Percentiles rank a stretch among this genome's conserved stretches.
Conservation (phyloP, 2,329 filamentous ascomycete genomes). For the Aspergillus proliferans region DNA sequence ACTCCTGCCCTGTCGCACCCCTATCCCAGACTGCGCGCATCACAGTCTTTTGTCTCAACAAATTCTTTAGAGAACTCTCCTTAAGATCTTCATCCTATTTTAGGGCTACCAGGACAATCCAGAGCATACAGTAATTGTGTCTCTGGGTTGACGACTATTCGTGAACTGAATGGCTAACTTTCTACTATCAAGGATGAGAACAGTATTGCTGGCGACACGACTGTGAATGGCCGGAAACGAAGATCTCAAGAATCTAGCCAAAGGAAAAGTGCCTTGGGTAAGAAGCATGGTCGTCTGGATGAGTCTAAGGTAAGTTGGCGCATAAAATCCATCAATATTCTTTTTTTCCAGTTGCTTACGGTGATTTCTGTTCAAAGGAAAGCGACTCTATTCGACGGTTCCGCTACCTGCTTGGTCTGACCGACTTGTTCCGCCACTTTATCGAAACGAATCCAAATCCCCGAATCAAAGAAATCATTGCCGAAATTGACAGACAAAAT, state of each 20-base stretch:
- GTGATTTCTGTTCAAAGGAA: conserved; percentile 52
- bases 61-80: conserved; percentile 51
- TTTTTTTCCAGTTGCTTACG: conserved; percentile 8
- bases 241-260: conserved; percentile 83
- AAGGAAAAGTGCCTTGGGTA: conserved; percentile 85
- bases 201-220: conserved; percentile 70
- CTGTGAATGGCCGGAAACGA: conserved; percentile 71
- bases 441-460: conserved; percentile 97
- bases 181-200: conserved; percentile 51
- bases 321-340: background rate
- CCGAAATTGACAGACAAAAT: conserved; percentile 90
- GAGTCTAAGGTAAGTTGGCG: conserved; percentile 70
- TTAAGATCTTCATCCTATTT: background rate
- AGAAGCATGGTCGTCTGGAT: conserved; percentile 86
- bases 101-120: background rate
- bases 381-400: conserved; percentile 93
- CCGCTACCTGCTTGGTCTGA: conserved; percentile 87
- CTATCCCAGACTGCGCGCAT: background rate
- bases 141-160: background rate
- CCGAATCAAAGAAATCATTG: conserved; percentile 87
- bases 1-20: background rate
- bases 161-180: conserved; percentile 27
- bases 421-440: conserved; percentile 96
- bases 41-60: conserved; percentile 13
- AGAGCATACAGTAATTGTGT: background rate